Percentiles rank a stretch among this genome's conserved stretches.
Conservation (phyloP, 805 yeast species). For the Candida rishiriensis region DNA sequence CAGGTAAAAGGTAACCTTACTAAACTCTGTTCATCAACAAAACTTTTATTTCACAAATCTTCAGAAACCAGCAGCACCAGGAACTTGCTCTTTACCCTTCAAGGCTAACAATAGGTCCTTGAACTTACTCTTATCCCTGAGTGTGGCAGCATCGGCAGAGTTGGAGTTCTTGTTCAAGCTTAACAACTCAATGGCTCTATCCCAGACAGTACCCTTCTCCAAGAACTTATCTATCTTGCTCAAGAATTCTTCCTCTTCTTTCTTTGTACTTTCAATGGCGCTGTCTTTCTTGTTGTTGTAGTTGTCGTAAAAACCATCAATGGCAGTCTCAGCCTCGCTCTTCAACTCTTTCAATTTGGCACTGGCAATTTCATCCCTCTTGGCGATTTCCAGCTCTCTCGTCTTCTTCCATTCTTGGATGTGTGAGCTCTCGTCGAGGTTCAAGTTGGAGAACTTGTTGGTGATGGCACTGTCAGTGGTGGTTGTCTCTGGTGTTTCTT, state of each 20-base stretch:
- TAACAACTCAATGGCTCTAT: slow-evolving; percentile 46
- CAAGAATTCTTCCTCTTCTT: slow-evolving; percentile 67
- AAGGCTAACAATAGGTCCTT: slow-evolving; percentile 46
- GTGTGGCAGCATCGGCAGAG: slow-evolving; percentile 27
- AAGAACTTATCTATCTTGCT: slow-evolving; percentile 67
- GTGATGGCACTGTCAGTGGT: slow-evolving; percentile 25
- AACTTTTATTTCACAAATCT: too few species aligned
- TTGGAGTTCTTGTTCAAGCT: slow-evolving; percentile 31
- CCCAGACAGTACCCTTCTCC: slow-evolving; percentile 50
- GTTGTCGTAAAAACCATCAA: slow-evolving; percentile 89
- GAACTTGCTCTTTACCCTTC: slow-evolving; percentile 50
- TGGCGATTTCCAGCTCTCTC: slow-evolving; percentile 69
- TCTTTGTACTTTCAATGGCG: slow-evolving; percentile 55
- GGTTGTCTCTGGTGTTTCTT: slow-evolving; percentile 3
- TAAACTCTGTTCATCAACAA: too few species aligned
- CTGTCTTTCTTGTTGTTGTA: slow-evolving; percentile 81
- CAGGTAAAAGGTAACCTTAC: too few species aligned
- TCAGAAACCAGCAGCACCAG: slow-evolving; percentile 53
- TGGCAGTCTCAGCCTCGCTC: slow-evolving; percentile 71
- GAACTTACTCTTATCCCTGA: slow-evolving; percentile 51
- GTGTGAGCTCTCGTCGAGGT: slow-evolving; percentile 51
- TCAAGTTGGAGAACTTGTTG: slow-evolving; percentile 33
- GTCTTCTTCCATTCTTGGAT: slow-evolving; percentile 77
- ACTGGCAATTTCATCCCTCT: slow-evolving; percentile 70
- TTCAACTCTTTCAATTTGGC: slow-evolving; percentile 63